phyloP scores from a whole-genome alignment of 345 rosid genomes.

The Euphorbia peplus region DNA sequence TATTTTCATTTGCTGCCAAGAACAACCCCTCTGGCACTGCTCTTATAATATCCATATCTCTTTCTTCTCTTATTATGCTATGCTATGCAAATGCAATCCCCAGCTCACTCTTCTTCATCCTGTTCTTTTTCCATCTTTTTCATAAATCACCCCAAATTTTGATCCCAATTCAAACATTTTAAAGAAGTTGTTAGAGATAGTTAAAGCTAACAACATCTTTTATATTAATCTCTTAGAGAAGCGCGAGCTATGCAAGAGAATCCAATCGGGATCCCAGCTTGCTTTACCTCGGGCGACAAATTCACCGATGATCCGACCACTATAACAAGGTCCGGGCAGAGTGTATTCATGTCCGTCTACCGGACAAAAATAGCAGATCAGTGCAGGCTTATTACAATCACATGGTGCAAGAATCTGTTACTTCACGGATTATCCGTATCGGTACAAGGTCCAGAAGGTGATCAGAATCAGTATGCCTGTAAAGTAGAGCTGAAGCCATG shows the following conservation, averaged over 20 bases:
- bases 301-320: slow-evolving; percentile 42
- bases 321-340: slow-evolving; percentile 60
- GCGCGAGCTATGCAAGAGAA: slow-evolving; percentile 48
- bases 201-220: no score
- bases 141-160: no score
- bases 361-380: slow-evolving; percentile 55
- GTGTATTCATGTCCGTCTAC: slow-evolving; percentile 59
- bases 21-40: slow-evolving; percentile 50
- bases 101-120: slow-evolving; percentile 19
- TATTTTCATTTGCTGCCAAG: slow-evolving; percentile 37
- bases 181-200: no score
- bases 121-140: not conserved
- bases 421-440: slow-evolving; percentile 59
- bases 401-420: slow-evolving; percentile 65
- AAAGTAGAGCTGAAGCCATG: slow-evolving; percentile 73
- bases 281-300: slow-evolving; percentile 55
- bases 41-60: slow-evolving; percentile 37
- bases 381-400: slow-evolving; percentile 53
- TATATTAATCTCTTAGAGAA: no score
- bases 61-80: not conserved
- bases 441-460: slow-evolving; percentile 46
- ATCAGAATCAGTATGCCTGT: slow-evolving; percentile 45
- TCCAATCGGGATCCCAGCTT: slow-evolving; percentile 53
- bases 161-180: no score
- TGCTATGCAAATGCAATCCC: not conserved